Conservation (phyloP, 805 yeast genomes). For the Candida andamanensis region DNA sequence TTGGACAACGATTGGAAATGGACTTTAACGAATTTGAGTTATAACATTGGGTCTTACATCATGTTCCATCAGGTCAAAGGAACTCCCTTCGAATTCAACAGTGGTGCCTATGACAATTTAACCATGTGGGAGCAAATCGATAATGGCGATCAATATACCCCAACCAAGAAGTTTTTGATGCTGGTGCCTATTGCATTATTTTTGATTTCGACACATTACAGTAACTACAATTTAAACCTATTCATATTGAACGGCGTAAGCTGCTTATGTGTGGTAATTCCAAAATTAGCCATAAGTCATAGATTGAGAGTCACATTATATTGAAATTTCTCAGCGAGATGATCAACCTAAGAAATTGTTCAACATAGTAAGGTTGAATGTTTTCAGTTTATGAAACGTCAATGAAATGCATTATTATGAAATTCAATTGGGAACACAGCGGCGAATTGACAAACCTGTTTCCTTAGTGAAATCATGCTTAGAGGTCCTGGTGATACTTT, state of each 20-base stretch:
- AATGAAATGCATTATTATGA: too few relatives aligned
- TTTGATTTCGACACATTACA: conserved; percentile 82
- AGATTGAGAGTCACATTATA: conserved; percentile 63
- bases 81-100: conserved; percentile 93
- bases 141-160: conserved; percentile 95
- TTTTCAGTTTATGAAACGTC: too few relatives aligned
- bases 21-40: conserved; percentile 89
- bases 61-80: conserved; percentile 98
- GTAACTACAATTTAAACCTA: conserved; percentile 73
- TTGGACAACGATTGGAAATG: conserved; percentile 80
- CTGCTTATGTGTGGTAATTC: conserved; percentile 82
- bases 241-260: conserved; percentile 77
- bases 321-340: background rate
- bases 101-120: conserved; percentile 91
- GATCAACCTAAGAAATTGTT: too few relatives aligned
- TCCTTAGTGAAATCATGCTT: too few relatives aligned
- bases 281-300: conserved; percentile 82
- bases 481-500: too few relatives aligned
- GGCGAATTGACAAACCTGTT: too few relatives aligned
- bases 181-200: conserved; percentile 90
- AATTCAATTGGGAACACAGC: too few relatives aligned
- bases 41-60: conserved; percentile 85
- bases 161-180: conserved; percentile 87
- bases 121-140: conserved; percentile 99
- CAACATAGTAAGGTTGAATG: too few relatives aligned